Base-by-base conservation (phyloP, 2,329 filamentous ascomycete species). In the Mariannaea sp. region DNA sequence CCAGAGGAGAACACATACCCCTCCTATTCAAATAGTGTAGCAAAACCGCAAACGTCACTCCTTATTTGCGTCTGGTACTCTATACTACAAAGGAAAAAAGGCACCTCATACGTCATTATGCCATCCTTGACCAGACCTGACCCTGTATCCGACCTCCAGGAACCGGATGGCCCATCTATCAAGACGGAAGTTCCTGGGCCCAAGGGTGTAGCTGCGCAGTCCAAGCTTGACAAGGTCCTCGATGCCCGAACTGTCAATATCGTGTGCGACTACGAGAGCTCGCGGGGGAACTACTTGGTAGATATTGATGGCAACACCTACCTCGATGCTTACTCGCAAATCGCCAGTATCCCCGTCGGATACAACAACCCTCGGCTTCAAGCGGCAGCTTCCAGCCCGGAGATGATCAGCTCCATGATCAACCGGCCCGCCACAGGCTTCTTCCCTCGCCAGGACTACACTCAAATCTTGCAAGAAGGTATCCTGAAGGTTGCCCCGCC, bases 401-500 rank as follows among this genome's bases (percentile, higher is more conserved):
- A 91, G 66, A 95, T 95, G 89, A 29, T 49, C 46, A 49, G 46
- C 12, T 49, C 46, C 2, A 49, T 49, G 46, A 49, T 49, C 8
- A 95, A 96, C 80, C 84, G 91, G 42, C 91, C 91, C 1, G 90
- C 90, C 1, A 81, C 94, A 57, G 90, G 91, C 66, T 94, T 93
- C 81, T 96, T 96, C 76, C 91, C 92, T 7, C 86, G 88, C 22
- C 82, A 86, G 67, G 88, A 92, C 73, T 96, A 90, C 90, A 85
- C 87, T 48, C 75, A 87, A 26, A 83, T 92, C 55, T 82, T 96
- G 7, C 22, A 49, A 65, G 84, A 88, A 5, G 90, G 91, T 62
- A 83, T 94, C 57, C 84, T 96, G 62, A 85, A 83, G 67, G 90
- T 89, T 32, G 90, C 91, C 0, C 92, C 91, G 56, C 88, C 87